phyloP scores from a whole-genome alignment of 768 basidiomycete genomes.

The Tephrocybe sp. region DNA sequence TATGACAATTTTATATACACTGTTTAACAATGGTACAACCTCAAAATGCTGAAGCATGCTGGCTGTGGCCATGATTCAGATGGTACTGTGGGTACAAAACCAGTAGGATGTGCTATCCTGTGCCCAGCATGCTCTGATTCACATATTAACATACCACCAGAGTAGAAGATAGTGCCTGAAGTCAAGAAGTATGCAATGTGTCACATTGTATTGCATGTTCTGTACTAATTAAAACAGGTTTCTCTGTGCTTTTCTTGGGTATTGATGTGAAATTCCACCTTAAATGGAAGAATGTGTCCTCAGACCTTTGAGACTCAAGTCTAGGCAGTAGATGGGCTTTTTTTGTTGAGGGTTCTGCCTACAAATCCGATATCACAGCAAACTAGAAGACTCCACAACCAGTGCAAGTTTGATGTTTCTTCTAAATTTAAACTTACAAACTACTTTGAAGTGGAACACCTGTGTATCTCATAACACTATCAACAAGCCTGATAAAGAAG shows the following conservation, averaged over 20 bases:
- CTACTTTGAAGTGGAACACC: background rate
- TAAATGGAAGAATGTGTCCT: constrained; percentile 19
- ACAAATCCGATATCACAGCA: background rate
- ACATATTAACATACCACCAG: constrained; percentile 22
- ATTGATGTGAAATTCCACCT: constrained; percentile 26
- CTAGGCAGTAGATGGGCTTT: constrained; percentile 8
- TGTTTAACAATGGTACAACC: constrained; percentile 19
- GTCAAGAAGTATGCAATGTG: constrained; percentile 8
- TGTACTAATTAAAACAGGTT: background rate
- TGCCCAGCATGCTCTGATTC: constrained; percentile 30
- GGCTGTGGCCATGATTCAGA: constrained; percentile 19
- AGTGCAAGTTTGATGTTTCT: background rate
- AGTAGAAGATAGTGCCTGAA: constrained; percentile 18
- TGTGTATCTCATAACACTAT: constrained; percentile 5
- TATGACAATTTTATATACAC: constrained; percentile 20
- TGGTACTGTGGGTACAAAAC: constrained; percentile 17
- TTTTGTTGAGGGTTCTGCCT: constrained; percentile 13
- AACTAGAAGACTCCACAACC: constrained; percentile 4
- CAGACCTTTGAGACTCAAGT: constrained; percentile 17
- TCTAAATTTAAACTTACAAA: background rate
- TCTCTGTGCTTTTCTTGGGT: constrained; percentile 8
- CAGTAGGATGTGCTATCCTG: constrained; percentile 22
- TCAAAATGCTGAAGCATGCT: constrained; percentile 23
- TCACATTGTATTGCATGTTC: background rate
- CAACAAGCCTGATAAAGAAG: constrained; percentile 5